Conservation (phyloP, 2,329 filamentous ascomycete genomes). For the Truncatella angustata region DNA sequence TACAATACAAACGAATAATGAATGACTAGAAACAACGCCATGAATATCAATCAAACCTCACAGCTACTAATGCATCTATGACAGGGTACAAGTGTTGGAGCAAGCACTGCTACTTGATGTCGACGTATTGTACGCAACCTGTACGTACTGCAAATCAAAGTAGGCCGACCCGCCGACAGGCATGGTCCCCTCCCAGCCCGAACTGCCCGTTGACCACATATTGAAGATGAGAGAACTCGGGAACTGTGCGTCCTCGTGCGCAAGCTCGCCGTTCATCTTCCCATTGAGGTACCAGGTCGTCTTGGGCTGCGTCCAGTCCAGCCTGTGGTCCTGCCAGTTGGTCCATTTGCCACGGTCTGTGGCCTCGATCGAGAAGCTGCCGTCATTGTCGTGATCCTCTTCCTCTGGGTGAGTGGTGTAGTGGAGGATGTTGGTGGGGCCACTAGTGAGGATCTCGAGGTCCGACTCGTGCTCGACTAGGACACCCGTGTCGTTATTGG, state of each 20-base stretch:
- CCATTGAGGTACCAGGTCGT: slow-evolving; percentile 3
- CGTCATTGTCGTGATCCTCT: not conserved
- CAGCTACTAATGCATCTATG: not conserved
- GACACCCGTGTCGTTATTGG: not conserved
- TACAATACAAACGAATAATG: no score
- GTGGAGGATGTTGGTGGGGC: not conserved
- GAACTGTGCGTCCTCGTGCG: not conserved
- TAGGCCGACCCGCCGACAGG: not conserved
- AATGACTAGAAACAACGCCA: no score
- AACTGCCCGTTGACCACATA: not conserved
- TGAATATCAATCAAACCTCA: not conserved
- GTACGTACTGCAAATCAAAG: not conserved
- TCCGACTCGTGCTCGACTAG: slow-evolving; percentile 5
- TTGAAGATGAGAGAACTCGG: slow-evolving; percentile 1
- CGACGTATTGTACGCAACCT: slow-evolving; percentile 2
- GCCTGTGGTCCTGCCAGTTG: not conserved
- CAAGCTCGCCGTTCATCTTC: not conserved
- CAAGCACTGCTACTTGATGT: not conserved
- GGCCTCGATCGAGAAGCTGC: not conserved
- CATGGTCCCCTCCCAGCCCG: slow-evolving; percentile 1
- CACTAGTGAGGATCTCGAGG: not conserved
- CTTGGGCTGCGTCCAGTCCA: slow-evolving; percentile 3
- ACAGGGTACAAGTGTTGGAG: not conserved
- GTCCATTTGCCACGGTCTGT: not conserved
- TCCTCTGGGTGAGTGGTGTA: slow-evolving; percentile 1